Percentiles rank a stretch among this genome's conserved stretches.
These are phyloP conservation scores for Pezicula rhizophila DNA, from an alignment of 2,329 filamentous ascomycete genomes.

Conservation along the genomic window DNA sequence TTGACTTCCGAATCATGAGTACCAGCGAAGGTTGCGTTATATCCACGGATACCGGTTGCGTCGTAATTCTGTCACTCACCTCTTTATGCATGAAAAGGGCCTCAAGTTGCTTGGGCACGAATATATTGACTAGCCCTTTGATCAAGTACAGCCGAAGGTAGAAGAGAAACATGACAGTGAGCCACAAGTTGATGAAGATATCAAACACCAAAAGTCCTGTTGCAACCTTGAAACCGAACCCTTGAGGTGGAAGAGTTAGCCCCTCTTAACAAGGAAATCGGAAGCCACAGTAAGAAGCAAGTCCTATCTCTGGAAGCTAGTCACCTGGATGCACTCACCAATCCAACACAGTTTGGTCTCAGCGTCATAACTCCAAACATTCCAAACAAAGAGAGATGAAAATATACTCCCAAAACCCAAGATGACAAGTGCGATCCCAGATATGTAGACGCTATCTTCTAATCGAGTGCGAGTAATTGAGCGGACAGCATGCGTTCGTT, in stretches of 20 bases:
- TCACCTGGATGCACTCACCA: too few relatives aligned
- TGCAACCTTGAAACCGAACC: background rate
- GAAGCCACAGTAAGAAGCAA: too few relatives aligned
- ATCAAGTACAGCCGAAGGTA: constrained; percentile 1
- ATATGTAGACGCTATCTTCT: constrained; percentile 3
- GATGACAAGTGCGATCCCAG: background rate
- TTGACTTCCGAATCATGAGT: constrained; percentile 3
- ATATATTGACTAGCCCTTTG: background rate
- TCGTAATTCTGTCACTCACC: background rate
- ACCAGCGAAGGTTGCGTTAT: constrained; percentile 3
- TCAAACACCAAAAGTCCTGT: background rate
- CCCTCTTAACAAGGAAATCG: too few relatives aligned
- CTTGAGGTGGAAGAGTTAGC: too few relatives aligned
- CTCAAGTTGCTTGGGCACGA: background rate
- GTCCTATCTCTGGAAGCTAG: too few relatives aligned
- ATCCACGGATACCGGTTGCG: background rate
- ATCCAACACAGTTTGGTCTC: background rate
- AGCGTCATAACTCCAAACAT: constrained; percentile 1
- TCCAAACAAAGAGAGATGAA: constrained; percentile 1
- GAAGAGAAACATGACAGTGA: background rate
- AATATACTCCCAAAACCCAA: constrained; percentile 1
- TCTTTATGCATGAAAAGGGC: background rate
- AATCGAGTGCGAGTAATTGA: background rate
- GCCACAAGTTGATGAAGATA: background rate
- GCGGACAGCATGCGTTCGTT: constrained; percentile 4